A percentile compares a stretch with the other conserved stretches of the same genome.
Evolutionary conservation across 2,329 filamentous ascomycete genomes (phyloP).

Genomic region (Torrubiellomyces zombiae): DNA sequence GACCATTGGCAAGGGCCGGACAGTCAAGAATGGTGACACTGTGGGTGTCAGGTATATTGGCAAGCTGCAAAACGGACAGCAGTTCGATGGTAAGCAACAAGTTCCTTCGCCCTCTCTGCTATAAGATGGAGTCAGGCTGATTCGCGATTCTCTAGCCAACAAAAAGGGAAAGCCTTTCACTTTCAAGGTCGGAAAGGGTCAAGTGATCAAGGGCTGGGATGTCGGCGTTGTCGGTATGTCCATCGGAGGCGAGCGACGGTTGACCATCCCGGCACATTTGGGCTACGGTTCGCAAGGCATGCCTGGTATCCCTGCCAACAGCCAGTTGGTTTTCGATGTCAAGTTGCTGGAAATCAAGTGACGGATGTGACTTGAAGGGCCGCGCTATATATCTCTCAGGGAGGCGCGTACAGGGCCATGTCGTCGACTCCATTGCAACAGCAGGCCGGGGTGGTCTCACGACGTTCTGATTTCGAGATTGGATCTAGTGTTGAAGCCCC

Average conservation of each 20-base stretch:
- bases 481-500: too few relatives aligned
- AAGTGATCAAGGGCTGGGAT: conserved; percentile 99
- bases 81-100: conserved; percentile 62
- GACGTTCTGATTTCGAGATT: too few relatives aligned
- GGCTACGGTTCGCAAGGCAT: conserved; percentile 77
- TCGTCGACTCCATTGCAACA: too few relatives aligned
- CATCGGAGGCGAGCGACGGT: conserved; percentile 80
- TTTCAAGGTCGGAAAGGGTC: conserved; percentile 85
- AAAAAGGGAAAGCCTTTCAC: conserved; percentile 97
- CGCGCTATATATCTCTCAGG: too few relatives aligned
- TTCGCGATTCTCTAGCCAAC: conserved; percentile 57
- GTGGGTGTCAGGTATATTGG: conserved; percentile 96
- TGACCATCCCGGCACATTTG: conserved; percentile 73
- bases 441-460: too few relatives aligned
- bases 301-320: conserved; percentile 81
- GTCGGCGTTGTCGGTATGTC: conserved; percentile 85
- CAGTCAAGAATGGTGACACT: conserved; percentile 77
- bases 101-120: not conserved
- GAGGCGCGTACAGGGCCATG: too few relatives aligned
- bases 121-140: too few relatives aligned
- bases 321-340: conserved; percentile 80
- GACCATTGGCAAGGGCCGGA: conserved; percentile 72
- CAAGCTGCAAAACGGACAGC: conserved; percentile 85
- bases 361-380: too few relatives aligned
- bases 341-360: conserved; percentile 76